A percentile compares a stretch with the other conserved stretches of the same genome.
Evolutionary conservation across 108 stramenopile species (phyloP).

Genomic region (Nitzschia sp.): DNA sequence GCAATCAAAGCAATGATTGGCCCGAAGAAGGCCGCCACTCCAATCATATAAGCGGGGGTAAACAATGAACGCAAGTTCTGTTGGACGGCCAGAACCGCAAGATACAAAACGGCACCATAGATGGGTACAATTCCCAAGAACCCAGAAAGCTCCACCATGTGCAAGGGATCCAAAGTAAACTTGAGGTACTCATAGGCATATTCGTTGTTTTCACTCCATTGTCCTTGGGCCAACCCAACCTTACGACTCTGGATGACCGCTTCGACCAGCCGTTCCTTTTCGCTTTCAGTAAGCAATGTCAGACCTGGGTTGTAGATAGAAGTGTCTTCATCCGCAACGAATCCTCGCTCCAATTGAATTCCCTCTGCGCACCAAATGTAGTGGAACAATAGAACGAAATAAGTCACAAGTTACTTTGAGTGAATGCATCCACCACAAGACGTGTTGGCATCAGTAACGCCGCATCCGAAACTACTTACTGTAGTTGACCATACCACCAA

Average conservation of each 20-base stretch:
- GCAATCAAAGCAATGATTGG: constrained; percentile 64
- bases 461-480: constrained; percentile 36
- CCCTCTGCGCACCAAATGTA: constrained; percentile 43
- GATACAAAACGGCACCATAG: constrained; percentile 68
- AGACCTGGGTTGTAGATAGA: constrained; percentile 87
- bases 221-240: constrained; percentile 39
- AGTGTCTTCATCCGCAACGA: constrained; percentile 83
- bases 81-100: constrained; percentile 76
- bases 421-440: not conserved
- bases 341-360: constrained; percentile 69
- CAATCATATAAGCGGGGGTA: constrained; percentile 66
- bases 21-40: constrained; percentile 62
- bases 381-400: not conserved
- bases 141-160: constrained; percentile 70
- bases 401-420: not conserved
- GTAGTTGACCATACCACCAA: constrained; percentile 79
- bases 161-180: constrained; percentile 72
- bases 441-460: not conserved
- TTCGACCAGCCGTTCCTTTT: constrained; percentile 73
- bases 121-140: constrained; percentile 70
- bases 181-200: constrained; percentile 66
- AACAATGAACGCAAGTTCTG: constrained; percentile 63
- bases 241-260: constrained; percentile 61
- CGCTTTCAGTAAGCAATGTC: constrained; percentile 66
- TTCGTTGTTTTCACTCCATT: constrained; percentile 74